Conservation (phyloP, 202 grass and related monocot species). For the Zoysia matrella region DNA sequence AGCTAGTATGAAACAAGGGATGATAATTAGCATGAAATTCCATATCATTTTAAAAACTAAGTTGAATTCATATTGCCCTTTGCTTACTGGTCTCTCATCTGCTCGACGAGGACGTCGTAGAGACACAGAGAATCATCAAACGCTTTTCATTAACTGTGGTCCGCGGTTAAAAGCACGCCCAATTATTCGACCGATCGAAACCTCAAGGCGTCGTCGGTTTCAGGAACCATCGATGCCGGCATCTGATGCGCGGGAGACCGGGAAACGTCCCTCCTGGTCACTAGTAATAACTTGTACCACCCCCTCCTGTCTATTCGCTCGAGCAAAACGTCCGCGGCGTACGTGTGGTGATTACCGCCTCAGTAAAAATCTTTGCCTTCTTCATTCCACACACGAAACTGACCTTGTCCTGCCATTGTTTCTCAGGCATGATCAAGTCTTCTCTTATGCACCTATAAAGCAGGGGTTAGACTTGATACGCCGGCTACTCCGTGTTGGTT, state of each 20-base stretch:
- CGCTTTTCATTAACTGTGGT: neutral
- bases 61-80: neutral
- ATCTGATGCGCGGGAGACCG: conserved; percentile 34
- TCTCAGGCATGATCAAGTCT: conserved; percentile 15
- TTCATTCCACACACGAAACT: conserved; percentile 59
- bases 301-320: neutral
- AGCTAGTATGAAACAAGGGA: too few relatives aligned
- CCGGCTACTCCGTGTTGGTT: neutral
- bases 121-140: neutral
- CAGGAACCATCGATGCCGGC: conserved; percentile 25
- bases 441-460: conserved; percentile 42
- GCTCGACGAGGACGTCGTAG: too few relatives aligned
- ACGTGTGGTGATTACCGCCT: conserved; percentile 17
- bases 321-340: conserved; percentile 41
- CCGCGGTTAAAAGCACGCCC: neutral
- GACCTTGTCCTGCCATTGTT: conserved; percentile 41
- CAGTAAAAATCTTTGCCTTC: neutral
- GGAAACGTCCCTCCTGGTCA: conserved; percentile 34
- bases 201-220: conserved; percentile 32
- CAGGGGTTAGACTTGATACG: neutral
- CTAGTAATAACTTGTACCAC: neutral
- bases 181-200: neutral
- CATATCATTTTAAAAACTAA: too few relatives aligned
- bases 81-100: neutral
- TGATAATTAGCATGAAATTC: too few relatives aligned